Evolutionary conservation across 352 stramenopile species (phyloP).

Genomic region (Elongisporangium undulatum): DNA sequence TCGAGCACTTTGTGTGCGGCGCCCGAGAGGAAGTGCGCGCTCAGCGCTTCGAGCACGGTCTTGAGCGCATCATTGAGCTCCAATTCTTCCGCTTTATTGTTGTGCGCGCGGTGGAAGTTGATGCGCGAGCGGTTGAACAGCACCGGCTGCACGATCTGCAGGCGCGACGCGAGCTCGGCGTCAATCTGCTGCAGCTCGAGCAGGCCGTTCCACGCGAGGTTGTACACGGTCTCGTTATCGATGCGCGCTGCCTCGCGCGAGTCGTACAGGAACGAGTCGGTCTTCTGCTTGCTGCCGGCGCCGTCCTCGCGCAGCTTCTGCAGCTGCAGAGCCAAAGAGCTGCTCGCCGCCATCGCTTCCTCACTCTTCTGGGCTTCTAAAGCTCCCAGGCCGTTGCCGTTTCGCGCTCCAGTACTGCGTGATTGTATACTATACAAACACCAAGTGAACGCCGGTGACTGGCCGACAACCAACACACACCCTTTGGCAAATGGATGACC

Average conservation of each 20-base stretch:
- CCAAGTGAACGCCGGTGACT: conserved; percentile 19
- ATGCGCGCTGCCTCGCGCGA: conserved; percentile 71
- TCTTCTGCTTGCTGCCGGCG: conserved; percentile 76
- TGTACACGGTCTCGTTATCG: conserved; percentile 83
- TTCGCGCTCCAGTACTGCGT: conserved; percentile 12
- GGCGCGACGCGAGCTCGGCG: conserved; percentile 51
- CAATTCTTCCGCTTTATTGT: conserved; percentile 45
- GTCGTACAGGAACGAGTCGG: conserved; percentile 84
- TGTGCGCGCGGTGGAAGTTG: conserved; percentile 77
- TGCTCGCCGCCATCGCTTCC: conserved; percentile 32
- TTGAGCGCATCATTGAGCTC: conserved; percentile 63
- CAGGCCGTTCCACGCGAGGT: conserved; percentile 79
- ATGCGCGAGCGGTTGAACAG: conserved; percentile 74
- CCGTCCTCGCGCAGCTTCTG: conserved; percentile 76
- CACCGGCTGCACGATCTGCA: not conserved
- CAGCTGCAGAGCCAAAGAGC: conserved; percentile 70
- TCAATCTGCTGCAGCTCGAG: conserved; percentile 78
- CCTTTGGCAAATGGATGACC: not conserved
- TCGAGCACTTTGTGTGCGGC: conserved; percentile 86
- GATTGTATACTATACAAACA: conserved; percentile 28
- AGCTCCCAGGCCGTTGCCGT: not conserved
- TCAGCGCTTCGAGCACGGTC: conserved; percentile 79
- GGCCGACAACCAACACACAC: conserved; percentile 12
- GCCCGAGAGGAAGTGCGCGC: conserved; percentile 71
- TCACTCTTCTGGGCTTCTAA: conserved; percentile 4